Conservation (phyloP, 2,329 filamentous ascomycete genomes). For the Verticillium albo-atrum region DNA sequence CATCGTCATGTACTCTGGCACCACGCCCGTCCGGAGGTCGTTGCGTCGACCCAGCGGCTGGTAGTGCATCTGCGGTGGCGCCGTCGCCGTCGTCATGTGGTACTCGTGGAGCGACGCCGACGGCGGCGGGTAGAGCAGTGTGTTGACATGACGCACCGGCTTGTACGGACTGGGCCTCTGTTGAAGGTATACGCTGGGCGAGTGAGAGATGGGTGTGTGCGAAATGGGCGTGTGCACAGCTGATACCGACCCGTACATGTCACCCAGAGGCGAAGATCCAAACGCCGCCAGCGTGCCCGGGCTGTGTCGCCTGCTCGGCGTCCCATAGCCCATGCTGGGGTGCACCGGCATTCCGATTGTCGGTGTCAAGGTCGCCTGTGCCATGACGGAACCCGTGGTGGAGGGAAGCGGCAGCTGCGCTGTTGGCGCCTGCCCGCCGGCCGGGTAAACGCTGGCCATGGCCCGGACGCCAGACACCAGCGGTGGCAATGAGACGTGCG, state of each 20-base stretch:
- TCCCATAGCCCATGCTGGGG: slow-evolving; percentile 36
- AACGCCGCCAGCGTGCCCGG: slow-evolving; percentile 48
- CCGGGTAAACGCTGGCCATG: slow-evolving; percentile 72
- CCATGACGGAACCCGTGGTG: slow-evolving; percentile 5
- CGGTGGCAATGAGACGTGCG: slow-evolving; percentile 55
- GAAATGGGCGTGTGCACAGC: slow-evolving; percentile 51
- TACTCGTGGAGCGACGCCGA: slow-evolving; percentile 74
- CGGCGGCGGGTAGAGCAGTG: slow-evolving; percentile 83
- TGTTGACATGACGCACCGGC: slow-evolving; percentile 84
- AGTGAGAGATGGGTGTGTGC: slow-evolving; percentile 68
- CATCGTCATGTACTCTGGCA: slow-evolving; percentile 53
- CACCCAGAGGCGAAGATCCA: slow-evolving; percentile 66
- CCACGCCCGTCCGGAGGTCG: slow-evolving; percentile 64
- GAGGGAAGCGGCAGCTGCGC: slow-evolving; percentile 13
- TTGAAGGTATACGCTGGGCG: slow-evolving; percentile 81
- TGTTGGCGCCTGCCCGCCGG: slow-evolving; percentile 17
- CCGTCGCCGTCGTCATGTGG: slow-evolving; percentile 50
- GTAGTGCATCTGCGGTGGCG: slow-evolving; percentile 75
- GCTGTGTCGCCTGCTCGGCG: slow-evolving; percentile 50
- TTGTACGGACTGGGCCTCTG: slow-evolving; percentile 90
- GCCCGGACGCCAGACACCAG: slow-evolving; percentile 59
- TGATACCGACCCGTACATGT: slow-evolving; percentile 50
- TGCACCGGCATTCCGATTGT: slow-evolving; percentile 14
- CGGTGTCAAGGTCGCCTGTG: slow-evolving; percentile 10
- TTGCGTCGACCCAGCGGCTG: slow-evolving; percentile 69